Percentiles rank a stretch among this genome's conserved stretches.
These are phyloP conservation scores for Clitopilus passeckerianus DNA, from an alignment of 768 basidiomycete species.

Conservation along the genomic window DNA sequence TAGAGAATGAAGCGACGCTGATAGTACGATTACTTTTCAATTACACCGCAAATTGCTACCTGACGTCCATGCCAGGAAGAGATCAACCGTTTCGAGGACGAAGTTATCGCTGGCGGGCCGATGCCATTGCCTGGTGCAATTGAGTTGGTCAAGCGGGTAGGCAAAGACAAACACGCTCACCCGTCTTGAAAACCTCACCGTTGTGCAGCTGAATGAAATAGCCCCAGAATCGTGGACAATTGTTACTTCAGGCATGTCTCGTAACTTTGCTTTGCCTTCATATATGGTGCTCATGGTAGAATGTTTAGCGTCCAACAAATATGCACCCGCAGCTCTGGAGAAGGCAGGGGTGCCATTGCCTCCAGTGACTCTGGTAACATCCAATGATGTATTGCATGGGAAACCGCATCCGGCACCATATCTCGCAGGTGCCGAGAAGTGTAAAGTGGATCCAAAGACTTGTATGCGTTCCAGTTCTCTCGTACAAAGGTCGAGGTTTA, in stretches of 20 bases:
- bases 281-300: neutral
- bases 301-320: conserved; percentile 64
- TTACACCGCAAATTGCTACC: neutral
- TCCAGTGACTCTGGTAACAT: conserved; percentile 60
- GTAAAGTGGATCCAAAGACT: conserved; percentile 48
- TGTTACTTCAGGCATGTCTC: conserved; percentile 65
- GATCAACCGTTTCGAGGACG: conserved; percentile 72
- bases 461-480: too few species aligned
- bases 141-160: conserved; percentile 50
- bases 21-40: conserved; percentile 30
- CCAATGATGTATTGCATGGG: conserved; percentile 63
- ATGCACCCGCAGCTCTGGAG: conserved; percentile 62
- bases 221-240: conserved; percentile 65
- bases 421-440: conserved; percentile 63
- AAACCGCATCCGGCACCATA: conserved; percentile 93
- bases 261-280: too few species aligned
- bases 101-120: conserved; percentile 63
- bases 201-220: conserved; percentile 23
- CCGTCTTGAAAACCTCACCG: neutral
- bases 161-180: neutral
- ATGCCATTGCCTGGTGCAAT: conserved; percentile 63
- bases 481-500: neutral
- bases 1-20: conserved; percentile 52
- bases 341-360: conserved; percentile 60
- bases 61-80: conserved; percentile 39